Evolutionary conservation across 116 monocot genomes (phyloP).

Genomic region (Trichopus zeylanicus): DNA sequence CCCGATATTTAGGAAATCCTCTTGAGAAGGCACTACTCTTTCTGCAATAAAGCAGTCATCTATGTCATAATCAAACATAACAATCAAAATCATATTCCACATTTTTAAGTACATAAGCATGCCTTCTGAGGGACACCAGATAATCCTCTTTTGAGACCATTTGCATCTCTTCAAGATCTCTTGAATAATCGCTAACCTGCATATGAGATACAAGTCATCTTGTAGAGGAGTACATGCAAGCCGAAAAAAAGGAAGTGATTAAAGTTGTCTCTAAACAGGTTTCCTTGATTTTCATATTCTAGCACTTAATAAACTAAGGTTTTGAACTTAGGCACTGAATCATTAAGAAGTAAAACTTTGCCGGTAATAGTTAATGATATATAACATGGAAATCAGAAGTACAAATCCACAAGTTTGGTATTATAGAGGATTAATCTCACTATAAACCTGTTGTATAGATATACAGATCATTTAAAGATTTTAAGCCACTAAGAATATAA

Average conservation of each 20-base stretch:
- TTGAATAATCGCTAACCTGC: slow-evolving; percentile 92
- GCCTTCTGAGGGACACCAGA: slow-evolving; percentile 96
- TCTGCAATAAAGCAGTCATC: slow-evolving; percentile 32
- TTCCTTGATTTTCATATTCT: too few relatives aligned
- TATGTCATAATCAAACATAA: not conserved
- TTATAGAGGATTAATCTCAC: not conserved
- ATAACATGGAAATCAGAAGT: not conserved
- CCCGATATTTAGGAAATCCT: slow-evolving; percentile 93
- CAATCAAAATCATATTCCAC: not conserved
- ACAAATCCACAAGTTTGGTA: not conserved
- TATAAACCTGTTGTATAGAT: too few relatives aligned
- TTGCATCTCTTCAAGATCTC: slow-evolving; percentile 99
- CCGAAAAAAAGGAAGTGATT: too few relatives aligned
- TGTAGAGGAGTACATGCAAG: not conserved
- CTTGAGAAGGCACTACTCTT: slow-evolving; percentile 97
- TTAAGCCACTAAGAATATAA: too few relatives aligned
- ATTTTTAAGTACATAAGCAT: slow-evolving; percentile 24
- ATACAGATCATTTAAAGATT: too few relatives aligned
- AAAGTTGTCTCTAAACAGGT: too few relatives aligned
- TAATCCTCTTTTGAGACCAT: slow-evolving; percentile 93
- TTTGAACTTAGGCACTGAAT: too few relatives aligned
- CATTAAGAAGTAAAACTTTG: not conserved
- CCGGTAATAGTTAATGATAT: not conserved
- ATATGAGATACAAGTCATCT: slow-evolving; percentile 1
- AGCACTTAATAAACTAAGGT: too few relatives aligned